Conservation (phyloP, 2,329 filamentous ascomycete genomes). For the Aspergillus japonicus region DNA sequence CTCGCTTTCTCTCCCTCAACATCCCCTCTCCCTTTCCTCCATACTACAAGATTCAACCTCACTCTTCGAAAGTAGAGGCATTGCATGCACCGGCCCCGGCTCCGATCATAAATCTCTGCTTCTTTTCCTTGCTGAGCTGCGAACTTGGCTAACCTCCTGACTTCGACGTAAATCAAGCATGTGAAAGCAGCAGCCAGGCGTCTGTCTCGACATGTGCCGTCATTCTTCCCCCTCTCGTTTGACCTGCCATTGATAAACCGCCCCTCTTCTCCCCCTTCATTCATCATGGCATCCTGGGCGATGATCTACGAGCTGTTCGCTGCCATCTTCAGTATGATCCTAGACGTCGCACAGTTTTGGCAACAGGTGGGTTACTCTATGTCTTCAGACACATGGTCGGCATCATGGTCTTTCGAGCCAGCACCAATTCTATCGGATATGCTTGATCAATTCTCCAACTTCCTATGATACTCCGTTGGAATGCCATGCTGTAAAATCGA, state of each 20-base stretch:
- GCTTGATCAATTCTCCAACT: not conserved
- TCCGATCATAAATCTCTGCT: not conserved
- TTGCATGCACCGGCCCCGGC: no score
- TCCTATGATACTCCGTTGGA: not conserved
- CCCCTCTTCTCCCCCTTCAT: not conserved
- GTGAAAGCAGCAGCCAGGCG: conserved; percentile 13
- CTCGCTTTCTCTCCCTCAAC: no score
- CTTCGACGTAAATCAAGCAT: conserved; percentile 13
- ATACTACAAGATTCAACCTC: no score
- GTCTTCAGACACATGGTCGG: not conserved
- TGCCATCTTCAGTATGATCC: conserved; percentile 56
- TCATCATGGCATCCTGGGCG: conserved; percentile 25
- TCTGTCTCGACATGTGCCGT: conserved; percentile 5
- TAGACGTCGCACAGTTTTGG: conserved; percentile 65
- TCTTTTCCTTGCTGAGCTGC: not conserved
- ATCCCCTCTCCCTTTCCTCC: no score
- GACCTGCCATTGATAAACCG: not conserved
- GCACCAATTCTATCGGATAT: not conserved
- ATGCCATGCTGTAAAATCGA: not conserved
- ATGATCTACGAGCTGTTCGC: conserved; percentile 28
- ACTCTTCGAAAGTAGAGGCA: no score
- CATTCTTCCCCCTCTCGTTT: not conserved
- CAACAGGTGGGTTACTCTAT: conserved; percentile 49
- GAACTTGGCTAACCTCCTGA: not conserved
- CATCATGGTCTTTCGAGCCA: not conserved